Conservation (phyloP, 352 stramenopile species). For the Globisporangium emineosum region DNA sequence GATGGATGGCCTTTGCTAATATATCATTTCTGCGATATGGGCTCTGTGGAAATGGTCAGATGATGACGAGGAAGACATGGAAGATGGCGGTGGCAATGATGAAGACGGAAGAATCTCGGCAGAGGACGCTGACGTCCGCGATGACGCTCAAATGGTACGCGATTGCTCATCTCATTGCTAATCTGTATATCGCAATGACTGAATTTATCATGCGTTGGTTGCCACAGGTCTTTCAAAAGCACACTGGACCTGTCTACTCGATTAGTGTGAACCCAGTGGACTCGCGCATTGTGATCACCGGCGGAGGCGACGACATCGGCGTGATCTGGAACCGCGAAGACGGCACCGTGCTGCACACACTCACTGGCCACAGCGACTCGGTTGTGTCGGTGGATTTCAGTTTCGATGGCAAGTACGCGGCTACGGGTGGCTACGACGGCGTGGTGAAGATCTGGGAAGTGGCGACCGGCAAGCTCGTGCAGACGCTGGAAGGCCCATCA, state of each 20-base stretch:
- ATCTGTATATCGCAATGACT: neutral
- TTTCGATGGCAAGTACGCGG: slow-evolving; percentile 85
- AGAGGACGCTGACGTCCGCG: slow-evolving; percentile 64
- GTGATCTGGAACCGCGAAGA: slow-evolving; percentile 88
- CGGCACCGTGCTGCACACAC: slow-evolving; percentile 69
- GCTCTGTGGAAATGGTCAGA: slow-evolving; percentile 21
- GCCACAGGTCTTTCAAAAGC: slow-evolving; percentile 69
- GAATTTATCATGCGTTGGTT: neutral
- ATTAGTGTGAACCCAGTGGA: slow-evolving; percentile 81
- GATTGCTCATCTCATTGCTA: neutral
- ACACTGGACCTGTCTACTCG: slow-evolving; percentile 77
- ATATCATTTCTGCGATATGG: neutral
- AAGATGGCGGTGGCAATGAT: slow-evolving; percentile 34
- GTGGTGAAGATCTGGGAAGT: slow-evolving; percentile 90
- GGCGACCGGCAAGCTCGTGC: slow-evolving; percentile 68
- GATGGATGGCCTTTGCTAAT: neutral
- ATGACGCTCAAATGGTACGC: slow-evolving; percentile 71
- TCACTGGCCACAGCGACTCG: slow-evolving; percentile 79
- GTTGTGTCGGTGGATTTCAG: slow-evolving; percentile 85
- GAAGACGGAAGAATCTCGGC: slow-evolving; percentile 61
- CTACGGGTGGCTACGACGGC: slow-evolving; percentile 83
- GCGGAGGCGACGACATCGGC: slow-evolving; percentile 79
- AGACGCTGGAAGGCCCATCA: slow-evolving; percentile 85
- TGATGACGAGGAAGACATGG: slow-evolving; percentile 68
- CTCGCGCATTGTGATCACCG: slow-evolving; percentile 76